phyloP scores from a whole-genome alignment of 176 grass and related monocot genomes.

The Bromus sterilis region DNA sequence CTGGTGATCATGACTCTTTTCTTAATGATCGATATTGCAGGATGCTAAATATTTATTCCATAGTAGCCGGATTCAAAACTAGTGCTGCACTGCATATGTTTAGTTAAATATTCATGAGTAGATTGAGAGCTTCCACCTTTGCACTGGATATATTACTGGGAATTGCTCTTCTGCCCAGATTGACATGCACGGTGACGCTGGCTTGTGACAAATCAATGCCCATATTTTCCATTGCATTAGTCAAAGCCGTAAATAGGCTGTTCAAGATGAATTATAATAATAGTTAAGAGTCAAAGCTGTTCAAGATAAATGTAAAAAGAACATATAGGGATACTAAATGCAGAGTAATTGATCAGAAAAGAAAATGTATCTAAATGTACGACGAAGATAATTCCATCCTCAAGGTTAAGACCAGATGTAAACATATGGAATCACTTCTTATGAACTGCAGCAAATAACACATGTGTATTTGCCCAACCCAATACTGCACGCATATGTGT shows the following conservation, averaged over 20 bases:
- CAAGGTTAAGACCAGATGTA: not conserved
- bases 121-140: constrained; percentile 33
- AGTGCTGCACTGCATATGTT: not conserved
- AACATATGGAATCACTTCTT: not conserved
- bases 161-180: constrained; percentile 50
- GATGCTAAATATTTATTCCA: not conserved
- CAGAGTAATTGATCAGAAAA: not conserved
- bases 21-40: not conserved
- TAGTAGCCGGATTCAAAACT: not conserved
- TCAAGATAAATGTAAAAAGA: not conserved
- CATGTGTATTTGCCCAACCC: not conserved
- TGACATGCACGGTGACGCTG: constrained; percentile 50
- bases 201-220: constrained; percentile 67
- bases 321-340: not conserved
- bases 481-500: not conserved
- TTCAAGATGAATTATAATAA: not conserved
- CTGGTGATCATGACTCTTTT: not conserved
- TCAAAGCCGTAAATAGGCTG: constrained; percentile 50
- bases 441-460: not conserved
- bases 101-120: not conserved
- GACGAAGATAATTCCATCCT: not conserved
- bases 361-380: not conserved
- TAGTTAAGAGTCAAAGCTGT: not conserved
- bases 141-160: constrained; percentile 34
- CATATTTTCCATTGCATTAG: constrained; percentile 58